Evolutionary conservation across 176 grass and related monocot genomes (phyloP).

Genomic region (Eragrostis curvula): DNA sequence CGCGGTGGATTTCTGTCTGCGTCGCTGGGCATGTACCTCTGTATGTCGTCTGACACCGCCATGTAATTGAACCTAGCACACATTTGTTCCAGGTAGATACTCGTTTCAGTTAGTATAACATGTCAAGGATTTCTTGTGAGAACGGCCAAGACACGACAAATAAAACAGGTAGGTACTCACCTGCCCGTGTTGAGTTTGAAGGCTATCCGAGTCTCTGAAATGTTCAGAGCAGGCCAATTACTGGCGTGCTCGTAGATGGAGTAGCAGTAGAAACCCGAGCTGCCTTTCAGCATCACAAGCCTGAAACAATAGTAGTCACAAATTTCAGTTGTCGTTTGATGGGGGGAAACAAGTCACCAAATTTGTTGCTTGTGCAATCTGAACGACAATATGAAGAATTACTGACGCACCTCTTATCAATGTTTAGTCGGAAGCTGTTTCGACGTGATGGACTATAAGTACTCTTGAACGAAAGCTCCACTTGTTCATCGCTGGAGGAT

Average conservation of each 20-base stretch:
- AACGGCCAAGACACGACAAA: no score
- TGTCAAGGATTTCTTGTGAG: no score
- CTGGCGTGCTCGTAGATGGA: conserved; percentile 57
- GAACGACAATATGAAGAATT: no score
- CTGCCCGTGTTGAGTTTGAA: conserved; percentile 58
- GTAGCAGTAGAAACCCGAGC: conserved; percentile 75
- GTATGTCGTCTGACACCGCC: conserved; percentile 69
- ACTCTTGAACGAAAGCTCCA: conserved; percentile 79
- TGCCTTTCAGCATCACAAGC: conserved; percentile 59
- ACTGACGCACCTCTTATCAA: conserved; percentile 61
- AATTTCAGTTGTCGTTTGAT: not conserved
- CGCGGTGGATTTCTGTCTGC: conserved; percentile 37
- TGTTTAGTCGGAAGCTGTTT: conserved; percentile 36
- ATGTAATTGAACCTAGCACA: conserved; percentile 67
- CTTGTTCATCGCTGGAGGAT: conserved; percentile 47
- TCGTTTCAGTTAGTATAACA: not conserved
- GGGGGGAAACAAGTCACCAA: no score
- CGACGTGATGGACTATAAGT: conserved; percentile 45
- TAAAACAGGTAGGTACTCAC: conserved; percentile 28
- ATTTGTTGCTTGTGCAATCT: no score
- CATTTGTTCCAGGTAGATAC: not conserved
- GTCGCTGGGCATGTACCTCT: conserved; percentile 63
- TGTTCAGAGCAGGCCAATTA: conserved; percentile 47
- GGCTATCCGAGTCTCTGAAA: conserved; percentile 43
- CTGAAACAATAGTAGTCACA: conserved; percentile 31